A percentile compares a stretch with the other conserved stretches of the same genome.
Conservation (phyloP, 106 monocot species). For the Allium sativum region DNA sequence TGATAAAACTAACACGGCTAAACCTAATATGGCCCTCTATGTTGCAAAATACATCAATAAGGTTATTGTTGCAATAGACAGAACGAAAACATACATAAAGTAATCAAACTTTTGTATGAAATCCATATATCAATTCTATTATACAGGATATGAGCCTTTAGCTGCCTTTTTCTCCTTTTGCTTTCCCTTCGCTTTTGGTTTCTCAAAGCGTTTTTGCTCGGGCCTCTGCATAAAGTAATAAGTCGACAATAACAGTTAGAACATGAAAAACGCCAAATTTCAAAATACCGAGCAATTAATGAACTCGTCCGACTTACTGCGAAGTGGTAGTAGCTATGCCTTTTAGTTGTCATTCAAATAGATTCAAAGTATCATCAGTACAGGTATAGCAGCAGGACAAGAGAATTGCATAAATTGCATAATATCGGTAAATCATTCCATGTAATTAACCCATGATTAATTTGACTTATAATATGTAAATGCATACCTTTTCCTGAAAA, state of each 20-base stretch:
- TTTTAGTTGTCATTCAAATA: slow-evolving; percentile 44
- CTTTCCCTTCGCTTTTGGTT: slow-evolving; percentile 86
- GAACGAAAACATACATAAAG: too few species aligned
- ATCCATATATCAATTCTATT: too few species aligned
- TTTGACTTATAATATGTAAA: background rate
- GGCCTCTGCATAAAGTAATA: slow-evolving; percentile 26
- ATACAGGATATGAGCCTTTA: slow-evolving; percentile 19
- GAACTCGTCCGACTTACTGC: slow-evolving; percentile 46
- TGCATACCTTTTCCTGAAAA: slow-evolving; percentile 71
- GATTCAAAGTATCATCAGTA: slow-evolving; percentile 2
- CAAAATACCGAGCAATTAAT: background rate
- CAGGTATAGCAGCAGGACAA: too few species aligned
- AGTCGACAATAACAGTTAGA: slow-evolving; percentile 1
- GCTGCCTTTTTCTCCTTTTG: slow-evolving; percentile 74
- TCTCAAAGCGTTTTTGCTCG: slow-evolving; percentile 84
- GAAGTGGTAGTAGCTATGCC: slow-evolving; percentile 32
- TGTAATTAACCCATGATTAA: too few species aligned
- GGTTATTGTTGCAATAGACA: too few species aligned
- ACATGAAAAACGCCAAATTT: background rate
- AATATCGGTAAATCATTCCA: too few species aligned
- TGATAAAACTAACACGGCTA: too few species aligned
- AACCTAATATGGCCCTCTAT: too few species aligned
- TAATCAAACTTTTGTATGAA: too few species aligned
- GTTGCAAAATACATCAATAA: too few species aligned
- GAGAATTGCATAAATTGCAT: too few species aligned